Evolutionary conservation across 345 rosid species (phyloP), one percentile per base, ranked within the genome.

Genomic region (Hibiscus tridactylites): DNA sequence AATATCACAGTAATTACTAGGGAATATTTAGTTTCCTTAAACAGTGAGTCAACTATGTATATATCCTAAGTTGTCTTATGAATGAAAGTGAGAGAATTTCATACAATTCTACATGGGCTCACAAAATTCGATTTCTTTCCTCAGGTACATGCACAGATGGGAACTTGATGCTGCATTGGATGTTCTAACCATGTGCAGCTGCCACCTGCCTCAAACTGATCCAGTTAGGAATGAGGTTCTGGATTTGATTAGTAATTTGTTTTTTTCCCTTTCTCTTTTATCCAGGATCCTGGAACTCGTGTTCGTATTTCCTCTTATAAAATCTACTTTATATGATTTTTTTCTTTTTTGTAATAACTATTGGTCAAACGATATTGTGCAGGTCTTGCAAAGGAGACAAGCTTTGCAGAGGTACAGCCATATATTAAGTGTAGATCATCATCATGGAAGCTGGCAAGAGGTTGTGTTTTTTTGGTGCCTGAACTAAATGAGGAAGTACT

Each of bases 171-270:
- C 95, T 33, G 97, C 95, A 53, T 76, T 94, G 78, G 95, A 94
- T 79, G 93, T 91, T 79, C 96, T 91, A 74, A 91, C 98, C 64
- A 94, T 94, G 98, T 94, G 97, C 86, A 81, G 97, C 78, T 94
- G 96, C 76, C 97, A 94, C 84, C 88, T 91, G 71, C 76, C 83
- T 71, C 83, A 84, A 68, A 79, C 77, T 12, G 90, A 94, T 81
- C 88, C 87, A 49, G 44, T 85, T 59, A 87, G 86, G 71, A 75
- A 72, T 79, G 92, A 94, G 96, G 98, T 94, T 37, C 66, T 64
- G 44, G 39, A 69, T 81, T 73, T 39, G 26, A 39, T 74, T 62
- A 53, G 8, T 33, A 52, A 19, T 61, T 35, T 75, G 42, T 26
- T 74, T 61, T 50, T 21, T 10, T 47, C 56, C 16, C 37, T 37